Base-by-base conservation (phyloP, 148 eudicot genomes). In the Silene conica region DNA sequence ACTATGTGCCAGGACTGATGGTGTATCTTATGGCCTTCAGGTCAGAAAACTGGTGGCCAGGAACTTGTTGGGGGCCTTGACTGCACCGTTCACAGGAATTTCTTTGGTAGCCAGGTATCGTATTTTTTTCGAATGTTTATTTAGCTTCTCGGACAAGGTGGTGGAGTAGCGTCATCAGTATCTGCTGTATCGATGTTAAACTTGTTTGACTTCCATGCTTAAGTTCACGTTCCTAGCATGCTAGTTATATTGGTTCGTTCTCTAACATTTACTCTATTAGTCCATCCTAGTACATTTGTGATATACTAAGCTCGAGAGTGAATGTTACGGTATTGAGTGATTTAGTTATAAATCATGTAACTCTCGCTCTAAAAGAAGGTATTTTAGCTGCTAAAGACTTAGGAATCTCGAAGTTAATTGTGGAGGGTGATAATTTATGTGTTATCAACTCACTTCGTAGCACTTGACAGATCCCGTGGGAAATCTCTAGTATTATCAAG, bases 21-120 rank as follows among this genome's bases (percentile, higher is more conserved):
- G 4, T 25, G 20, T 73, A 66, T 66, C 64, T 13, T 50, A 26
- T 70, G 55, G 50, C 61, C 80, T 86, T 69, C 97, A 95, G 98
- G 96, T 63, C 96, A 92, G 82, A 95, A 95, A 90, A 56, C 76
- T 52, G 98, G 98, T 70, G 98, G 98, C 14, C 98, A 95, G 86
- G 92, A 88, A 61, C 87, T 95, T 23, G 78, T 95, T 58, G 98
- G 98, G 34, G 98, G 98, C 79, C 90, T 95, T 75, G 89, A 95
- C 79, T 95, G 98, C 85, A 88, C 85, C 0, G 97, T 95, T 25
- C 97, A 95, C 73, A 83, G 98, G 21, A 95, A 95, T 81, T 92
- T 92, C 84, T 95, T 92, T 85, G 98, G 98, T 48, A 89, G 98
- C 75, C 98, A 95, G 98, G 98, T 91, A 74, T 50, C 9, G 8